phyloP scores from a whole-genome alignment of 805 yeast species.

The Candida succiphila region DNA sequence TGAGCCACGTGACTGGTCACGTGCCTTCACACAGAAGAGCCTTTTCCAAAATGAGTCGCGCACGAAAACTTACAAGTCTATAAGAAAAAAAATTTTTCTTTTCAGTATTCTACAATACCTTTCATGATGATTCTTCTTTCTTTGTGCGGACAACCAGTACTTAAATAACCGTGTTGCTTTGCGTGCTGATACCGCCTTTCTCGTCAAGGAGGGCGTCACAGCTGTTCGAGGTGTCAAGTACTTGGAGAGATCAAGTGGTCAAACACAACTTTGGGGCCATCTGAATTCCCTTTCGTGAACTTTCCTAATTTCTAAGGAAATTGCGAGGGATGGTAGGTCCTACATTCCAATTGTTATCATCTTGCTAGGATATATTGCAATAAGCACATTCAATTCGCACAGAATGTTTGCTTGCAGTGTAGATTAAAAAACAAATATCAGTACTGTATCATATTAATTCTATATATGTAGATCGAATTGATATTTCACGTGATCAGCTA shows the following conservation, averaged over 20 bases:
- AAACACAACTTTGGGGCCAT: constrained; percentile 39
- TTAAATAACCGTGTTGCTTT: constrained; percentile 62
- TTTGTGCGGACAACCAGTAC: constrained; percentile 70
- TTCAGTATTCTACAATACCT: not conserved
- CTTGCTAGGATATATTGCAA: not conserved
- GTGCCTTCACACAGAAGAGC: too few species aligned
- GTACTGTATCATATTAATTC: too few species aligned
- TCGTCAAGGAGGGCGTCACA: constrained; percentile 10
- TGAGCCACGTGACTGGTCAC: too few species aligned
- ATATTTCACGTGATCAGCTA: too few species aligned
- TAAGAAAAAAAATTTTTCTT: not conserved
- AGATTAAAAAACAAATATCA: too few species aligned
- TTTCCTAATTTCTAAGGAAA: constrained; percentile 20
- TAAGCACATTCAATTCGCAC: not conserved
- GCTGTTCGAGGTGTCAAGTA: constrained; percentile 56
- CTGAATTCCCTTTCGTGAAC: constrained; percentile 55
- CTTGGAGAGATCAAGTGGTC: constrained; percentile 61
- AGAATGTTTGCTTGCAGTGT: too few species aligned
- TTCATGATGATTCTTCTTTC: too few species aligned
- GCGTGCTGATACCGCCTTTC: constrained; percentile 25
- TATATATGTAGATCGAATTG: too few species aligned
- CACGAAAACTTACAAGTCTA: too few species aligned
- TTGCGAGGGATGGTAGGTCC: constrained; percentile 64
- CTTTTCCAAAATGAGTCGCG: too few species aligned
- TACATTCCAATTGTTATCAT: too few species aligned